Evolutionary conservation across 2,329 filamentous ascomycete species (phyloP).

Genomic region (Microcera coccophila): DNA sequence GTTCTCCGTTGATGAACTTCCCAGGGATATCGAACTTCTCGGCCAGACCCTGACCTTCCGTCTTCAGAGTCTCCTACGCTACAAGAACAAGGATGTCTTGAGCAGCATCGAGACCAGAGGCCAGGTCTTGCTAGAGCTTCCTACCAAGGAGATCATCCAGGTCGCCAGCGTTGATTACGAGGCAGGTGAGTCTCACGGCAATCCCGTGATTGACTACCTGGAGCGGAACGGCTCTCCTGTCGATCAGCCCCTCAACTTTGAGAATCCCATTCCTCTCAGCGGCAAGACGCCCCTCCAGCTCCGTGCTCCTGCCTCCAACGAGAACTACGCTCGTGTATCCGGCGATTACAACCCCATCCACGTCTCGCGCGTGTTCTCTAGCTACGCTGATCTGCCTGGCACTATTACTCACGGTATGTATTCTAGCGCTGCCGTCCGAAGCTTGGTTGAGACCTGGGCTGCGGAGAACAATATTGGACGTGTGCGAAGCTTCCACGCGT

Average conservation of each 20-base stretch:
- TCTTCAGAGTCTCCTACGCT: slow-evolving; percentile 83
- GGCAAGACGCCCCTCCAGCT: slow-evolving; percentile 85
- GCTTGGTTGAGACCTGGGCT: slow-evolving; percentile 96
- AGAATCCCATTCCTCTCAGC: slow-evolving; percentile 93
- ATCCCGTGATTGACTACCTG: slow-evolving; percentile 95
- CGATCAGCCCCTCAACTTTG: slow-evolving; percentile 94
- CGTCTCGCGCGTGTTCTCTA: slow-evolving; percentile 93
- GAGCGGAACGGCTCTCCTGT: slow-evolving; percentile 86
- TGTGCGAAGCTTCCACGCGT: slow-evolving; percentile 95
- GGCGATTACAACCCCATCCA: slow-evolving; percentile 99
- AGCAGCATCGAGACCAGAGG: slow-evolving; percentile 88
- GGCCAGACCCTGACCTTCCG: slow-evolving; percentile 95
- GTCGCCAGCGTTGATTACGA: slow-evolving; percentile 97
- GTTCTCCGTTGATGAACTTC: slow-evolving; percentile 75
- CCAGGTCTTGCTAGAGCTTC: slow-evolving; percentile 88
- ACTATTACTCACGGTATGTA: slow-evolving; percentile 99
- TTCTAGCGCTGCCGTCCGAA: slow-evolving; percentile 92
- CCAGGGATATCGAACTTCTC: slow-evolving; percentile 75
- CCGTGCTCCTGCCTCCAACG: slow-evolving; percentile 90
- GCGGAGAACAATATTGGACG: slow-evolving; percentile 98
- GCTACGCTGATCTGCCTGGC: slow-evolving; percentile 90
- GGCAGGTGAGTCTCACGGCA: slow-evolving; percentile 85
- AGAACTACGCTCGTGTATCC: slow-evolving; percentile 95
- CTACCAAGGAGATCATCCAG: slow-evolving; percentile 95
- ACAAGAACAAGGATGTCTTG: slow-evolving; percentile 92